Base-by-base conservation (phyloP, 371 early-diverging fungal genomes). In the Actinomucor elegans region DNA sequence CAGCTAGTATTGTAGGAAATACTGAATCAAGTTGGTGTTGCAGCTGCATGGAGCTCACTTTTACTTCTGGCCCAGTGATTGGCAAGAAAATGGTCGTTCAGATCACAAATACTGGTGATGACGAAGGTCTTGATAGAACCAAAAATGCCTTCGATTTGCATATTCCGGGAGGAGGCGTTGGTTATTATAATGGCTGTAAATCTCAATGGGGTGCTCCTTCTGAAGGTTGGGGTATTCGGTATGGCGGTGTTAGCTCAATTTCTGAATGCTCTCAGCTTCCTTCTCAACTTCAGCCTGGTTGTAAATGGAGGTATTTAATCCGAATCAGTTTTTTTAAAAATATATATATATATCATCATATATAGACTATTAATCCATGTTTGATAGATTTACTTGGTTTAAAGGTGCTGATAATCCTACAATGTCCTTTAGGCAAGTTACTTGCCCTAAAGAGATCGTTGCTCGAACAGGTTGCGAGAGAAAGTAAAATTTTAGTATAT, bases 381-480 rank as follows among this genome's bases (percentile, higher is more conserved):
- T 20, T 88, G 75, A 52, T 88, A 87, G 64, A 40, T 75, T 69
- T 23, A 55, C 62, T 26, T 75, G 71, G 69, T 72, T 75, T 52
- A 58, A 66, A 40, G 58, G 61, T 17, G 69, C 75, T 21, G 64
- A 75, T 42, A 72, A 71, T 29, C 75, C 75, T 20, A 45, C 29
- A 1, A 60, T 71, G 31, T 57, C 52, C n/a, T 75, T 61, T 57
- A 61, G 61, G 52, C 54, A 68, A 57, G 75, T 75, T 11, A 60
- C 59, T 21, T 75, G 75, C 27, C 75, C 75, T 34, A 37, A 54
- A 34, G 69, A 63, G 36, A 37, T 75, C 15, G 44, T 50, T 26
- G 41, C 49, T 17, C 64, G 57, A 20, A 59, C 69, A 27, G 73
- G 73, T 0, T 75, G 75, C 40, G 31, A 47, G 15, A 64, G 68